Conservation (phyloP, 192 early-diverging fungal genomes). For the Mortierella claussenii region DNA sequence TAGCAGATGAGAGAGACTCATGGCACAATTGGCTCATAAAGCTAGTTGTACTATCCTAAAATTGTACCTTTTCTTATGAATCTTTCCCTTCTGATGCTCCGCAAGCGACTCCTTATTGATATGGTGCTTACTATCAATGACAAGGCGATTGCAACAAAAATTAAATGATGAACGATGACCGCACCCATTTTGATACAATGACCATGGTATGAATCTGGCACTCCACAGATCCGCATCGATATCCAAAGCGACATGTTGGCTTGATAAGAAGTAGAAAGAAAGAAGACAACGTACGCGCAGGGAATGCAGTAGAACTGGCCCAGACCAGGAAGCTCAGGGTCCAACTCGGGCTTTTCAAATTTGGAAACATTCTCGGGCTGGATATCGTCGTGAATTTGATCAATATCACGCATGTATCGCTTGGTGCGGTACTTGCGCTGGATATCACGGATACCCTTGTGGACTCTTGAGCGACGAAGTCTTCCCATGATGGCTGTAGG, state of each 20-base stretch:
- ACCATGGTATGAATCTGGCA: too few relatives aligned
- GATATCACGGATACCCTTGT: conserved; percentile 77
- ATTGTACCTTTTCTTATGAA: conserved; percentile 82
- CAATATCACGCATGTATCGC: conserved; percentile 90
- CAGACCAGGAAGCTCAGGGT: conserved; percentile 90
- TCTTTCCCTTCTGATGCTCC: conserved; percentile 80
- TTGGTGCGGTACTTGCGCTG: conserved; percentile 85
- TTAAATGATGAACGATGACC: too few relatives aligned
- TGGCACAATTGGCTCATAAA: background rate
- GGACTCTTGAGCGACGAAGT: conserved; percentile 63
- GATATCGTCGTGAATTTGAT: conserved; percentile 95
- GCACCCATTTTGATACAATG: too few relatives aligned
- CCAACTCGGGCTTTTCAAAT: conserved; percentile 68
- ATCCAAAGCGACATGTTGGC: background rate
- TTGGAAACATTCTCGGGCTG: conserved; percentile 73
- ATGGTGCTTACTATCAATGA: conserved; percentile 82
- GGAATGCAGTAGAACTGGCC: conserved; percentile 94
- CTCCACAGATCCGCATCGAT: too few relatives aligned
- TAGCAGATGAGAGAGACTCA: too few relatives aligned
- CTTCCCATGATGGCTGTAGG: conserved; percentile 58
- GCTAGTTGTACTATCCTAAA: background rate
- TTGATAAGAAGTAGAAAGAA: background rate
- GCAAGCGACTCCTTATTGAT: conserved; percentile 67
- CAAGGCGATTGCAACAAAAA: too few relatives aligned
- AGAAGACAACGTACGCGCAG: conserved; percentile 64